Conservation (phyloP, 352 stramenopile species). For the Hyaloperonospora arabidopsidis region DNA sequence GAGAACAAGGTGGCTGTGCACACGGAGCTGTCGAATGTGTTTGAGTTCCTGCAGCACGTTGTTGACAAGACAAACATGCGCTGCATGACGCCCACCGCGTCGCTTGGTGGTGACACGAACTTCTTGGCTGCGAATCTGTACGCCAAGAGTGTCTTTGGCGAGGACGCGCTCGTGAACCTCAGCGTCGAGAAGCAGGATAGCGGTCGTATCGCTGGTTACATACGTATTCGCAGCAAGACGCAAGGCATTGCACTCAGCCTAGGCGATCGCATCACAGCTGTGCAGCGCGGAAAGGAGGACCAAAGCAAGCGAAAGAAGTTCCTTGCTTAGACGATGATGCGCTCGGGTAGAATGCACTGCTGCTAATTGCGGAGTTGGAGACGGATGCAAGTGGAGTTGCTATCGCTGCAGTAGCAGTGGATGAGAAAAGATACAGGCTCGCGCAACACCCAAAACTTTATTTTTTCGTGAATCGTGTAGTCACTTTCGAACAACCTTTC, state of each 20-base stretch:
- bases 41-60: conserved; percentile 97
- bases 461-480: conserved; percentile 23
- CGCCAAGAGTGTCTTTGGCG: conserved; percentile 89
- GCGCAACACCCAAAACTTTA: background rate
- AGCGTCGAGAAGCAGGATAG: conserved; percentile 99
- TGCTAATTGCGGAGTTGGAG: conserved; percentile 7
- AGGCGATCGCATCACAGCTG: conserved; percentile 96
- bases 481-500: too few relatives aligned
- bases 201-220: conserved; percentile 96
- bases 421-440: background rate
- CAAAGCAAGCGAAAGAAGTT: conserved; percentile 81
- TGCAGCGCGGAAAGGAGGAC: conserved; percentile 88
- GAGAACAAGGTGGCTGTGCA: conserved; percentile 99
- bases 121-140: conserved; percentile 93
- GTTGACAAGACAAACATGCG: conserved; percentile 98
- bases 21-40: conserved; percentile 95
- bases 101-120: conserved; percentile 84
- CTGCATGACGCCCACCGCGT: conserved; percentile 94
- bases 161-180: conserved; percentile 99
- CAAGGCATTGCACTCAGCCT: conserved; percentile 99
- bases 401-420: conserved; percentile 20
- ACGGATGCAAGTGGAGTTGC: conserved; percentile 10
- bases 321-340: conserved; percentile 38
- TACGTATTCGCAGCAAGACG: conserved; percentile 99
- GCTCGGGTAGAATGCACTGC: conserved; percentile 12